These are phyloP conservation scores for Pseudogymnoascus sp. DNA, from an alignment of 2,329 filamentous ascomycete species.

Conservation along the genomic window DNA sequence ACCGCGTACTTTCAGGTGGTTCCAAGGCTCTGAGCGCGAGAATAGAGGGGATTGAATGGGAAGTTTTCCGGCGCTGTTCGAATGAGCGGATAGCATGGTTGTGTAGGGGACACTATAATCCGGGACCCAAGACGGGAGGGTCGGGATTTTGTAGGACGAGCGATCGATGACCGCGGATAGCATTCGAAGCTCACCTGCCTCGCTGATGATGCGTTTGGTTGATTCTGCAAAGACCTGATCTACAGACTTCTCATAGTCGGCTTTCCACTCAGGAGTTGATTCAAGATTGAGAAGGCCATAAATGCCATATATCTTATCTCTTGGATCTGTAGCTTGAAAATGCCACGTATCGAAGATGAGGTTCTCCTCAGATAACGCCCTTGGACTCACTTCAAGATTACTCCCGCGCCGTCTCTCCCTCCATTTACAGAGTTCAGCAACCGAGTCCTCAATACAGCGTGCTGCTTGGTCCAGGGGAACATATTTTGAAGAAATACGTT, in stretches of 20 bases:
- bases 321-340: conserved; percentile 10
- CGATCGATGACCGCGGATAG: not conserved
- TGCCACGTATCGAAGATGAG: conserved; percentile 1
- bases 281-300: conserved; percentile 3
- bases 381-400: not conserved
- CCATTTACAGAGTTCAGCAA: not conserved
- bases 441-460: not conserved
- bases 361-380: not conserved
- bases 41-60: not conserved
- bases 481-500: not conserved
- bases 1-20: not conserved
- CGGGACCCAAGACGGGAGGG: conserved; percentile 7
- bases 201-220: not conserved
- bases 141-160: not conserved
- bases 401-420: not conserved
- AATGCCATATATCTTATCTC: conserved; percentile 11
- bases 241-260: not conserved
- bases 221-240: not conserved
- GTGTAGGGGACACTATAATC: conserved; percentile 6
- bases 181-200: not conserved
- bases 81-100: not conserved
- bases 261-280: not conserved
- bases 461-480: conserved; percentile 17
- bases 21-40: not conserved
- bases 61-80: not conserved